Conservation (phyloP, 2,329 filamentous ascomycete genomes). For the Helminthosporium solani region DNA sequence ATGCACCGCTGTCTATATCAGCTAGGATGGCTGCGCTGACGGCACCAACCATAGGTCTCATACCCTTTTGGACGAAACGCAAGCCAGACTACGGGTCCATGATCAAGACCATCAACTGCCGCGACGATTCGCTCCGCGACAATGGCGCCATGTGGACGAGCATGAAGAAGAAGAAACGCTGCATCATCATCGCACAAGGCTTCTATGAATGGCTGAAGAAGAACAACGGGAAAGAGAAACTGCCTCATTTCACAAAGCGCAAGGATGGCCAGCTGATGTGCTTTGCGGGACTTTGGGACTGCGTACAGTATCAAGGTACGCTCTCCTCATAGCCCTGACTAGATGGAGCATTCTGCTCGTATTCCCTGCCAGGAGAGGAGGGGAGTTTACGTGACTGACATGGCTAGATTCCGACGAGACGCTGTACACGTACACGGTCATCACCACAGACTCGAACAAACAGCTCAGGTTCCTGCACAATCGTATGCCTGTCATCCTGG, state of each 20-base stretch:
- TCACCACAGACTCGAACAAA: conserved; percentile 83
- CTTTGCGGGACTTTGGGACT: conserved; percentile 90
- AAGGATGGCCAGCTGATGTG: conserved; percentile 83
- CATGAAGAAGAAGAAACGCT: conserved; percentile 88
- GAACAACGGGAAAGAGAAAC: conserved; percentile 71
- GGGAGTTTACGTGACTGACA: conserved; percentile 28
- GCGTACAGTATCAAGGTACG: conserved; percentile 73
- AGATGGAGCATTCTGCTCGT: neutral
- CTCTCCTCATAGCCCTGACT: conserved; percentile 1
- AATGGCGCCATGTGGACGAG: conserved; percentile 84
- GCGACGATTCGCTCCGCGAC: conserved; percentile 78
- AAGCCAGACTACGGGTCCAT: conserved; percentile 74
- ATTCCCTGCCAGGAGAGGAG: conserved; percentile 5
- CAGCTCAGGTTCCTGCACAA: conserved; percentile 87
- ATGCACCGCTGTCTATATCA: conserved; percentile 1
- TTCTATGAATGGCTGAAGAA: conserved; percentile 97
- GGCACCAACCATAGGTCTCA: conserved; percentile 54
- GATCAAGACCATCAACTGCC: conserved; percentile 92
- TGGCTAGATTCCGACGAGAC: conserved; percentile 62
- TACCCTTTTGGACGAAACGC: conserved; percentile 91
- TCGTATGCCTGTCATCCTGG: conserved; percentile 91
- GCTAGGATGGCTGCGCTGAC: conserved; percentile 16
- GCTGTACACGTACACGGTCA: conserved; percentile 86
- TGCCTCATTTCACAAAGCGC: conserved; percentile 80
- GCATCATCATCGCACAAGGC: conserved; percentile 83